Conservation (phyloP, 2,329 filamentous ascomycete species). For the Epicoccum nigrum region DNA sequence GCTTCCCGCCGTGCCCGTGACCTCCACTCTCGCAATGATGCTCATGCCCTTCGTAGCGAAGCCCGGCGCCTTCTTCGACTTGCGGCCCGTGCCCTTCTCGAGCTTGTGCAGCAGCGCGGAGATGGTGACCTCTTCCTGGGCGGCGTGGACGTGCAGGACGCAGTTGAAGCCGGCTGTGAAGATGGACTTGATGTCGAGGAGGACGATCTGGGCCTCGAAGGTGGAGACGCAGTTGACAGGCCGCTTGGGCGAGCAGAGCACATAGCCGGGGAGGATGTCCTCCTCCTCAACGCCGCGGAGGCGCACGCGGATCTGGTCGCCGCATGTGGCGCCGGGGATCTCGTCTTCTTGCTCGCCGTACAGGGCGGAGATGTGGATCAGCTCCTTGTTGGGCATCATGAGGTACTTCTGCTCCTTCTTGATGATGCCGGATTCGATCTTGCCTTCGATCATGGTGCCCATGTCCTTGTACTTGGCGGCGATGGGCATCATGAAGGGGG, state of each 20-base stretch:
- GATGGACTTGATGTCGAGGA: slow-evolving; percentile 93
- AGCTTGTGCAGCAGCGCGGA: slow-evolving; percentile 86
- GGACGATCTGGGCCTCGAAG: slow-evolving; percentile 96
- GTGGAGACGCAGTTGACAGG: slow-evolving; percentile 86
- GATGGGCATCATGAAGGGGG: slow-evolving; percentile 99
- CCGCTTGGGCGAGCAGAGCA: slow-evolving; percentile 92
- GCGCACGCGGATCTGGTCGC: slow-evolving; percentile 91
- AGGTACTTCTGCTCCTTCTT: slow-evolving; percentile 86
- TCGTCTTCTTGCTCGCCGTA: slow-evolving; percentile 98
- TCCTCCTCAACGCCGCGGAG: slow-evolving; percentile 97
- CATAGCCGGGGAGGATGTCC: slow-evolving; percentile 93
- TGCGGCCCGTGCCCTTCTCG: slow-evolving; percentile 90
- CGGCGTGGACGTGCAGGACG: slow-evolving; percentile 94
- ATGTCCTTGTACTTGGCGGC: slow-evolving; percentile 96
- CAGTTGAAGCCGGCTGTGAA: slow-evolving; percentile 96
- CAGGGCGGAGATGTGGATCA: slow-evolving; percentile 79
- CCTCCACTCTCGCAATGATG: slow-evolving; percentile 90
- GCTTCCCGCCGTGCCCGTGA: slow-evolving; percentile 81
- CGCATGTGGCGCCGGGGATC: slow-evolving; percentile 78
- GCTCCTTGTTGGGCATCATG: slow-evolving; percentile 95
- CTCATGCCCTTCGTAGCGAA: slow-evolving; percentile 83
- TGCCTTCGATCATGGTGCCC: slow-evolving; percentile 96
- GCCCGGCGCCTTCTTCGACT: slow-evolving; percentile 90
- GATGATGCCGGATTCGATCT: slow-evolving; percentile 89
- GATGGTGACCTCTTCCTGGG: slow-evolving; percentile 97